Conservation (phyloP, 2,329 filamentous ascomycete genomes). For the Colletotrichum sp. region DNA sequence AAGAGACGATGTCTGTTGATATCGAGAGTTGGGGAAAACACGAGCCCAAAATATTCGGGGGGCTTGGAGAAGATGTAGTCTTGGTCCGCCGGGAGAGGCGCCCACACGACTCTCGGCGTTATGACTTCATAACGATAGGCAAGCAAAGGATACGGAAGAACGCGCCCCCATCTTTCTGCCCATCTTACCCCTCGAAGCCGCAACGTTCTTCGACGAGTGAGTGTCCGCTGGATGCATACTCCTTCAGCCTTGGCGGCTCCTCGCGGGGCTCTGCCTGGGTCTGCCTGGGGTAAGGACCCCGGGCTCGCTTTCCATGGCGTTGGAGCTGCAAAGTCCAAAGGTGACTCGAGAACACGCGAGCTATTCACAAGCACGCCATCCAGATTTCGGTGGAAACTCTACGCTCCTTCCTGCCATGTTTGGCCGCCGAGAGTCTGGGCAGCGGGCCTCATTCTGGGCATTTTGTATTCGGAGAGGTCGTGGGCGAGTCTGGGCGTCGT, state of each 20-base stretch:
- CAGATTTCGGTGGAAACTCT: slow-evolving; percentile 4
- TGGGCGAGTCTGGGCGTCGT: slow-evolving; percentile 1
- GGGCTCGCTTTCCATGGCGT: neutral
- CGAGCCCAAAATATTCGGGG: neutral
- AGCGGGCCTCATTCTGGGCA: slow-evolving; percentile 18
- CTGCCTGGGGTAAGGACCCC: neutral
- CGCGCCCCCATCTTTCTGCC: neutral
- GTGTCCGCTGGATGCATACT: neutral
- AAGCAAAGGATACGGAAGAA: neutral
- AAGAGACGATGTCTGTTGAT: neutral
- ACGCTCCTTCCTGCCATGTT: slow-evolving; percentile 15
- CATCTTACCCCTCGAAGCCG: neutral
- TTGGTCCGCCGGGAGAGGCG: neutral
- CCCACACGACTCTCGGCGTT: slow-evolving; percentile 8
- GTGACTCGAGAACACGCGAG: slow-evolving; percentile 9
- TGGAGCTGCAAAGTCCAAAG: slow-evolving; percentile 2
- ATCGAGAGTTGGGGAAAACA: slow-evolving; percentile 2
- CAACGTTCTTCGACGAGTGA: neutral
- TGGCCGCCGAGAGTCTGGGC: slow-evolving; percentile 15
- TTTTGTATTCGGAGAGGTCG: neutral
- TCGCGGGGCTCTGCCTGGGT: slow-evolving; percentile 2
- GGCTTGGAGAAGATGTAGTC: slow-evolving; percentile 18
- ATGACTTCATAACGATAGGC: slow-evolving; percentile 21
- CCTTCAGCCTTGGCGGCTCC: slow-evolving; percentile 23
- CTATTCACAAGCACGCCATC: slow-evolving; percentile 12